phyloP scores from a whole-genome alignment of 192 early-diverging fungal species.

The Spinellus fusiger region DNA sequence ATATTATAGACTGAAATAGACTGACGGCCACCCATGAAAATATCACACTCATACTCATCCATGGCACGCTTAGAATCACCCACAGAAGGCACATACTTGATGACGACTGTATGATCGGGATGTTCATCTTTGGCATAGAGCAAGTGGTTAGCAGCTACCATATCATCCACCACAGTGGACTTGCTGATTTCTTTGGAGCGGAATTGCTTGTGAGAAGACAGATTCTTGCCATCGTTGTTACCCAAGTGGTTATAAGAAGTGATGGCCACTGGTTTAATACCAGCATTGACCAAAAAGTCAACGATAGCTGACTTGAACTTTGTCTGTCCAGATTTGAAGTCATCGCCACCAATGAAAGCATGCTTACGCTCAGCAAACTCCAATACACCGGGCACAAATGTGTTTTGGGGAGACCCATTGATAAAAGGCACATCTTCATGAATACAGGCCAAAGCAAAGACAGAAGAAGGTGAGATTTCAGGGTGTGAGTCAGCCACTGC shows the following conservation, averaged over 20 bases:
- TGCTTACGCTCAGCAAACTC: constrained; percentile 83
- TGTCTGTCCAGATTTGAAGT: constrained; percentile 99
- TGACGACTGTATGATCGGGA: constrained; percentile 77
- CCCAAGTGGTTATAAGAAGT: constrained; percentile 98
- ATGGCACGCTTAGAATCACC: constrained; percentile 97
- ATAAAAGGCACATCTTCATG: constrained; percentile 94
- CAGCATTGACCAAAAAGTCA: constrained; percentile 97
- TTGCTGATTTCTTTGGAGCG: constrained; percentile 99
- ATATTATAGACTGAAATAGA: constrained; percentile 98
- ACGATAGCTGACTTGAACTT: constrained; percentile 99
- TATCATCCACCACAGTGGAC: constrained; percentile 98
- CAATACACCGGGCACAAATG: constrained; percentile 94
- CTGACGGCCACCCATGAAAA: constrained; percentile 97
- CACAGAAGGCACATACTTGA: constrained; percentile 97
- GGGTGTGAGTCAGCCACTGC: constrained; percentile 77
- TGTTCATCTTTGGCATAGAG: constrained; percentile 79
- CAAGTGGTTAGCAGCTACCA: constrained; percentile 93
- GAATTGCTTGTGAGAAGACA: constrained; percentile 97
- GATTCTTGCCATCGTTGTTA: constrained; percentile 99
- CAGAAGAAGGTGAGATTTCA: constrained; percentile 92
- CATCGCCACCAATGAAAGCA: constrained; percentile 96
- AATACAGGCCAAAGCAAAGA: constrained; percentile 96
- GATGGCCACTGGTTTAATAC: constrained; percentile 96
- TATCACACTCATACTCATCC: constrained; percentile 97
- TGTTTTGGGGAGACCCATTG: constrained; percentile 99